Percentiles rank a stretch among this genome's conserved stretches.
Evolutionary conservation across 176 grass and related monocot species (phyloP).

Genomic region (Calamus simplicifolius): DNA sequence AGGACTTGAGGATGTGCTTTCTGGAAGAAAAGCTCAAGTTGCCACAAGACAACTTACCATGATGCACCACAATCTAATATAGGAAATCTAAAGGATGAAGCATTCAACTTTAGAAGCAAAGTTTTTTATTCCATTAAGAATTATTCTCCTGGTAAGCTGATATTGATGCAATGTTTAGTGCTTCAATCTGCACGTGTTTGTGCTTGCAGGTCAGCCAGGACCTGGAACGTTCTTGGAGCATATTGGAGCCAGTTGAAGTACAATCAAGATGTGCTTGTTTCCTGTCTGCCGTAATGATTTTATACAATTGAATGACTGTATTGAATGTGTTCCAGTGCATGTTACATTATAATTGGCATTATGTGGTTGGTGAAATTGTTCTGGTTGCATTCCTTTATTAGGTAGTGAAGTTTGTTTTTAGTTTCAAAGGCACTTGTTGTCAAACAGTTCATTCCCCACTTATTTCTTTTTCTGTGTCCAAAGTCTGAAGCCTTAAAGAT

Average conservation of each 20-base stretch:
- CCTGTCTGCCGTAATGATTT: constrained; percentile 31
- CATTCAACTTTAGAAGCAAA: constrained; percentile 25
- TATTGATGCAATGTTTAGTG: constrained; percentile 27
- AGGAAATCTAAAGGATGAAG: constrained; percentile 25
- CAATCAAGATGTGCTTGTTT: constrained; percentile 37
- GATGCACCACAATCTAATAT: constrained; percentile 40
- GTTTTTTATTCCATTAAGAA: constrained; percentile 24
- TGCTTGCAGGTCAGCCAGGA: constrained; percentile 54
- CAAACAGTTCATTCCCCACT: background rate
- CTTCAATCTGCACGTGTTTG: constrained; percentile 53
- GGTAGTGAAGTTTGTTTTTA: constrained; percentile 25
- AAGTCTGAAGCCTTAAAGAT: background rate
- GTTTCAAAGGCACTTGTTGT: constrained; percentile 7
- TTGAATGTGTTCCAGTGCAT: constrained; percentile 26
- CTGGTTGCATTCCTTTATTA: constrained; percentile 17
- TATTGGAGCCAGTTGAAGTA: constrained; percentile 24
- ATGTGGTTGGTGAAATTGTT: constrained; percentile 27
- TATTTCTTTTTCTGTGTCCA: constrained; percentile 11
- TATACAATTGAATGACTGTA: constrained; percentile 25
- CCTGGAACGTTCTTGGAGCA: constrained; percentile 38
- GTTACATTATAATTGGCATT: constrained; percentile 23
- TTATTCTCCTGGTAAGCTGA: constrained; percentile 31
- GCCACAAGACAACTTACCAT: constrained; percentile 15
- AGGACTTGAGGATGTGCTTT: constrained; percentile 40
- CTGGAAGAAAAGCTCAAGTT: constrained; percentile 30